Percentiles rank a stretch among this genome's conserved stretches.
These are phyloP conservation scores for Phaeophleospora eucalypticola DNA, from an alignment of 2,329 filamentous ascomycete genomes.

Conservation along the genomic window DNA sequence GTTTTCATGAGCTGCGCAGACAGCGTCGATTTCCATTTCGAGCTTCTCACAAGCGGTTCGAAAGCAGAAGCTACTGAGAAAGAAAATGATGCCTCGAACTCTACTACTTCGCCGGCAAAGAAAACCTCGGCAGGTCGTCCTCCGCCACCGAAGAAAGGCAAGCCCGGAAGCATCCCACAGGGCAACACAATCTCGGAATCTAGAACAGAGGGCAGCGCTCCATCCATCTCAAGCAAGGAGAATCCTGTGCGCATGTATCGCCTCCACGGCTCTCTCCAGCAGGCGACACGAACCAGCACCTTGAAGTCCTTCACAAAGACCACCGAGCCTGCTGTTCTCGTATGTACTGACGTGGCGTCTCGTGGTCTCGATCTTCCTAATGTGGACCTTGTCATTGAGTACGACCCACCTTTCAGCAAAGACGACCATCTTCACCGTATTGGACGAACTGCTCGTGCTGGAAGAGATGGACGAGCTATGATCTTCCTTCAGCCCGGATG, in stretches of 20 bases:
- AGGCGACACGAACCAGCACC: slow-evolving; percentile 81
- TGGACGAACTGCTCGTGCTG: slow-evolving; percentile 89
- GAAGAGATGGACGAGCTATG: slow-evolving; percentile 77
- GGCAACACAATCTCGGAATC: slow-evolving; percentile 37
- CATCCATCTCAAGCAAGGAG: slow-evolving; percentile 51
- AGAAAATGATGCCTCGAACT: neutral
- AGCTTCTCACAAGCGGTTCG: slow-evolving; percentile 60
- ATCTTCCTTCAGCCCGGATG: slow-evolving; percentile 87
- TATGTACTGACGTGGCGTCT: slow-evolving; percentile 93
- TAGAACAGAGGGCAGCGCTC: slow-evolving; percentile 50
- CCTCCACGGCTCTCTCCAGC: slow-evolving; percentile 87
- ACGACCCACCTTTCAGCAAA: slow-evolving; percentile 89
- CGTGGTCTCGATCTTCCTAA: slow-evolving; percentile 93
- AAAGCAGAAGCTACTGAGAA: slow-evolving; percentile 29
- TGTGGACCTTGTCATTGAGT: slow-evolving; percentile 91
- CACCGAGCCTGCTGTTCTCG: slow-evolving; percentile 71
- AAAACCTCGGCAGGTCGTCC: too few relatives aligned
- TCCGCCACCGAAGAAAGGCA: slow-evolving; percentile 22
- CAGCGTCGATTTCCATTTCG: slow-evolving; percentile 94
- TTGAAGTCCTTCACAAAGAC: slow-evolving; percentile 73
- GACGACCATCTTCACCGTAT: slow-evolving; percentile 94
- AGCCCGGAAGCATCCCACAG: slow-evolving; percentile 40
- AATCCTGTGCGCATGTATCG: slow-evolving; percentile 78
- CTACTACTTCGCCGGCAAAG: slow-evolving; percentile 11
- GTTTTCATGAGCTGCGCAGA: slow-evolving; percentile 96